Conservation (phyloP, 1,284 basidiomycete species). For the Lignosus rhinocerotis region DNA sequence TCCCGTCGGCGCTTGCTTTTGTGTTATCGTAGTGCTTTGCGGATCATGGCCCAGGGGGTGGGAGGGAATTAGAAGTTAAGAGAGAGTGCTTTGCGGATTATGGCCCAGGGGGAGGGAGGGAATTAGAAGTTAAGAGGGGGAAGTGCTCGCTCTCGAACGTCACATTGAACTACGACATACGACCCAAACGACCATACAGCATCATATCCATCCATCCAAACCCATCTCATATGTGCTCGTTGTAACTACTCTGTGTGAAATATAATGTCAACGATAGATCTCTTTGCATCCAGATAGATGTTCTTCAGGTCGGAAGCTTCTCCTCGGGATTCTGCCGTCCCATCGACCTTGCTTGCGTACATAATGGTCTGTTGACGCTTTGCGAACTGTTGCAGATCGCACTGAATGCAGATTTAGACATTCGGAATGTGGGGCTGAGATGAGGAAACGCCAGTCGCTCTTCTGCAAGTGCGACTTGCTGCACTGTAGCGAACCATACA, state of each 20-base stretch:
- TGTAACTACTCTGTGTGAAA: conserved; percentile 22
- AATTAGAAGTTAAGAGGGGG: background rate
- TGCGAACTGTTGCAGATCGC: no score
- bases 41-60: background rate
- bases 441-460: no score
- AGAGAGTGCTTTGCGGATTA: no score
- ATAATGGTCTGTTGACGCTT: background rate
- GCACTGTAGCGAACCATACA: no score
- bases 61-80: background rate
- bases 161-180: background rate
- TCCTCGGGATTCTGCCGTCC: no score
- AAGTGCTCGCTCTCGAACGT: conserved; percentile 10
- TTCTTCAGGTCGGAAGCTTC: background rate
- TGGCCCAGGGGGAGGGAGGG: no score
- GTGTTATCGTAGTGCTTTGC: conserved; percentile 4
- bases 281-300: background rate
- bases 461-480: no score
- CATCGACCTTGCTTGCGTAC: background rate
- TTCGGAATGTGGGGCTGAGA: no score
- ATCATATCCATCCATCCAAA: background rate
- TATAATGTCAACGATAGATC: conserved; percentile 20
- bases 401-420: no score
- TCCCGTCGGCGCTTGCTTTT: background rate
- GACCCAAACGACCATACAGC: background rate
- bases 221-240: background rate